Base-by-base conservation (phyloP, 768 basidiomycete genomes). In the Suillus brevipes region DNA sequence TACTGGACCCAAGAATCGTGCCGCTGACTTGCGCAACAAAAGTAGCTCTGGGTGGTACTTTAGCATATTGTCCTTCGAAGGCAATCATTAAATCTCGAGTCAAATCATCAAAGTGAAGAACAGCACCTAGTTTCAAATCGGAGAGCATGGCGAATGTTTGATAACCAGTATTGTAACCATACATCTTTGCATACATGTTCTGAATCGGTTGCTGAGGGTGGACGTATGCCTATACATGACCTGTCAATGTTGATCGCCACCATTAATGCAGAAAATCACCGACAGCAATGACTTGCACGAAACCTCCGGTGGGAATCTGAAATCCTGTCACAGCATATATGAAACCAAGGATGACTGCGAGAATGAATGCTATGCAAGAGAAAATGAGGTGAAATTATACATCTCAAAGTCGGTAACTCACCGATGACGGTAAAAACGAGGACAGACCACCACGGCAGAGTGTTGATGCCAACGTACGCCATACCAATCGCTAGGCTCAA, bases 391-490 rank as follows among this genome's bases (percentile, higher is more conserved):
- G 25, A 18, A 40, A 12, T 58, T 3, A 70, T 53, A 70, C 73
- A 73, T 57, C 3, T 23, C 18, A 31, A 36, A 65, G 49, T 49
- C 45, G 38, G 18, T 5, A 50, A 31, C 67, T 65, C 53, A 79
- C 82, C 72, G 50, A 78, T 71, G 10, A 68, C 67, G 10, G 83
- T 83, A 67, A 86, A 84, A 63, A 82, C 72, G 43, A 87, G 73
- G 64, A 86, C 75, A 65, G 81, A 83, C 85, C 84, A 87, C 55
- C 82, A 82, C 7, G 85, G 86, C 67, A 87, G 75, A 37, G 84
- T 80, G 36, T 73, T 71, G 20, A 77, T 67, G 28, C 78, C 78
- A 28, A 77, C 74, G 66, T 81, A 81, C 58, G 77, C 76, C 64
- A 78, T 78, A 34, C 84, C 84, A 62, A 87, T 85, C 18, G 81